Evolutionary conservation across 176 grass and related monocot species (phyloP), one percentile per base, ranked within the genome.

Genomic region (Aegilops sharonensis): DNA sequence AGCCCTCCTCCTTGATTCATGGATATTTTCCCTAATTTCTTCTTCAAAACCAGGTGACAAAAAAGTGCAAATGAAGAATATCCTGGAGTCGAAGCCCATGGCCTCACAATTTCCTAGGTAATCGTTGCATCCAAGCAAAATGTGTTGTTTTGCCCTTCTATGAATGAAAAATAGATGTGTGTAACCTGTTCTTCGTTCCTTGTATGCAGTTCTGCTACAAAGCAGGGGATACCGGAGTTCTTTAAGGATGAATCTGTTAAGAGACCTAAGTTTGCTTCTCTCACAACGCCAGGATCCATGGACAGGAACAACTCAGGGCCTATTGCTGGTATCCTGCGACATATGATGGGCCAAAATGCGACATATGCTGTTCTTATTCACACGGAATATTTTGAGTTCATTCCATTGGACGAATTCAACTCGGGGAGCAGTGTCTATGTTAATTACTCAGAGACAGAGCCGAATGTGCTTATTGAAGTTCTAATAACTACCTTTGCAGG

Each of bases 241-340:
- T 70, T 70, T n/a, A 70, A 70, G 36, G 68, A 39, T 2, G 68
- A 70, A 39, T 39, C 37, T 34, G 1, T 70, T 11, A 18, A 70
- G 18, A 70, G 8, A 21, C 82, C 97, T 11, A 94, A 93, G 84
- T 98, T 95, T 18, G 87, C 90, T 11, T 94, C 75, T 68, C 94
- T 94, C 9, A 96, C 95, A 25, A 95, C 95, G 97, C 95, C 97
- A 23, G 97, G 97, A 45, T 95, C 97, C 11, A 98, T 98, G 97
- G 97, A 98, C 75, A 76, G 94, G 48, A 95, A 96, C 77, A 98
- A 92, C 25, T 34, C 95, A 36, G 87, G 97, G 30, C 97, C 95
- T 80, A 95, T 95, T 78, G 92, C 94, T 29, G 97, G 90, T 9
- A 35, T 88, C 72, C 92, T 98, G 31, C 92, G 92, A 29, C 83